Conservation (phyloP, 441 rosid species). For the Aquilaria agallochum region DNA sequence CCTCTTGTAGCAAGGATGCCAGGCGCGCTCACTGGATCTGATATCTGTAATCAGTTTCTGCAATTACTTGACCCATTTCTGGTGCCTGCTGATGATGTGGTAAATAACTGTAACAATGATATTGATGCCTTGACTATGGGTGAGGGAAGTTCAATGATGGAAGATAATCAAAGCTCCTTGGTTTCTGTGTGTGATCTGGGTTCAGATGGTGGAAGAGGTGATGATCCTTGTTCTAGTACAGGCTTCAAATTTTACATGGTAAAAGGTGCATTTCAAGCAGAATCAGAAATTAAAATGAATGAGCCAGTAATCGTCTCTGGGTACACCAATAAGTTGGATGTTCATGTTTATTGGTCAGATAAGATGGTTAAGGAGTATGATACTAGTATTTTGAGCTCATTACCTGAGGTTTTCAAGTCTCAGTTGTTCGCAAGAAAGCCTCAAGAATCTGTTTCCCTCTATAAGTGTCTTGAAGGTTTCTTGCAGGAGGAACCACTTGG, state of each 20-base stretch:
- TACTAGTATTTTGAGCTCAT: conserved; percentile 36
- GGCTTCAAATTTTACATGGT: conserved; percentile 31
- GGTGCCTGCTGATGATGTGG: conserved; percentile 23
- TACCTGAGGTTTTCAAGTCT: conserved; percentile 50
- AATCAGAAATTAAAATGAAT: conserved; percentile 39
- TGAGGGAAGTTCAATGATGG: conserved; percentile 32
- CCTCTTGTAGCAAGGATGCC: conserved; percentile 42
- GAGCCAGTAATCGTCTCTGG: conserved; percentile 25
- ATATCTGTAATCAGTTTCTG: conserved; percentile 25
- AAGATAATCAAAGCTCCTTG: conserved; percentile 23
- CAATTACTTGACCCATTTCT: conserved; percentile 31
- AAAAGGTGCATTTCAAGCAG: conserved; percentile 10
- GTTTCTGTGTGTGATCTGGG: conserved; percentile 13
- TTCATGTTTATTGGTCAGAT: conserved; percentile 48
- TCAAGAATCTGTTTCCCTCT: conserved; percentile 55
- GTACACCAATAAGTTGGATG: conserved; percentile 19
- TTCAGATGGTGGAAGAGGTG: conserved; percentile 15
- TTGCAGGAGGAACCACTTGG: conserved; percentile 74
- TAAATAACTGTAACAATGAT: conserved; percentile 29
- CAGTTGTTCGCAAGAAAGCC: conserved; percentile 33
- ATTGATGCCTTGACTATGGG: conserved; percentile 19
- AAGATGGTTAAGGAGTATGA: conserved; percentile 43
- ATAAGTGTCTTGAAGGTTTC: conserved; percentile 71
- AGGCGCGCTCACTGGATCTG: conserved; percentile 27
- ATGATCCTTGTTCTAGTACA: conserved; percentile 17